Conservation (phyloP, 2,329 filamentous ascomycete species). For the Fusarium denticulatum region DNA sequence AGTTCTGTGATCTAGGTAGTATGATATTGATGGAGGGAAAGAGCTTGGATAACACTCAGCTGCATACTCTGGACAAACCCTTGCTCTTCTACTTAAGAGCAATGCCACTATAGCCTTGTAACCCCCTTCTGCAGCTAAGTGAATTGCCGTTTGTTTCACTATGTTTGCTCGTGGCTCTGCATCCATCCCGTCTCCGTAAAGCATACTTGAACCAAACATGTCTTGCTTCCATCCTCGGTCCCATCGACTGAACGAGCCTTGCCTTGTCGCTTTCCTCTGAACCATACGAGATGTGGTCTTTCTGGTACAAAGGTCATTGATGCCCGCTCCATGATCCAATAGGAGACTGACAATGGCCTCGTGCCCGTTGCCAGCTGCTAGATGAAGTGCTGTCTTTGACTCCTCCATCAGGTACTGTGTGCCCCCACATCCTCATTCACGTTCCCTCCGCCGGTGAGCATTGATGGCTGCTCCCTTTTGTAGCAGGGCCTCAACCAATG, state of each 20-base stretch:
- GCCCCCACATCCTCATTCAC: neutral
- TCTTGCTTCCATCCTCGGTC: too few species aligned
- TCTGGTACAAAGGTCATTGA: fast-evolving
- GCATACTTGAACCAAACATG: too few species aligned
- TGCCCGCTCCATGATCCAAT: neutral
- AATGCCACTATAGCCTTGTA: fast-evolving
- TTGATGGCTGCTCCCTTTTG: fast-evolving
- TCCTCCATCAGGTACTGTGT: fast-evolving
- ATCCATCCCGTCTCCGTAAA: too few species aligned
- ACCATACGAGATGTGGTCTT: fast-evolving
- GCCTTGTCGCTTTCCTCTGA: neutral
- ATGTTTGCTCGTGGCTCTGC: too few species aligned
- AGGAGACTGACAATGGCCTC: fast-evolving
- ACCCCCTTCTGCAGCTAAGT: neutral
- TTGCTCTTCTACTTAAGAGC: neutral
- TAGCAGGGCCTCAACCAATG: neutral
- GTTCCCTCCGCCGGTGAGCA: fast-evolving
- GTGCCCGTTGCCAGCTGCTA: fast-evolving
- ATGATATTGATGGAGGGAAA: too few species aligned
- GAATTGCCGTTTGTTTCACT: too few species aligned
- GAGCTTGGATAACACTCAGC: too few species aligned
- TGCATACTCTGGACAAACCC: neutral
- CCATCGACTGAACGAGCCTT: neutral
- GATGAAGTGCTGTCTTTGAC: neutral
- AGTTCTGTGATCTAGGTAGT: too few species aligned